Base-by-base conservation (phyloP, 2,329 filamentous ascomycete genomes). In the Colletotrichum scovillei region DNA sequence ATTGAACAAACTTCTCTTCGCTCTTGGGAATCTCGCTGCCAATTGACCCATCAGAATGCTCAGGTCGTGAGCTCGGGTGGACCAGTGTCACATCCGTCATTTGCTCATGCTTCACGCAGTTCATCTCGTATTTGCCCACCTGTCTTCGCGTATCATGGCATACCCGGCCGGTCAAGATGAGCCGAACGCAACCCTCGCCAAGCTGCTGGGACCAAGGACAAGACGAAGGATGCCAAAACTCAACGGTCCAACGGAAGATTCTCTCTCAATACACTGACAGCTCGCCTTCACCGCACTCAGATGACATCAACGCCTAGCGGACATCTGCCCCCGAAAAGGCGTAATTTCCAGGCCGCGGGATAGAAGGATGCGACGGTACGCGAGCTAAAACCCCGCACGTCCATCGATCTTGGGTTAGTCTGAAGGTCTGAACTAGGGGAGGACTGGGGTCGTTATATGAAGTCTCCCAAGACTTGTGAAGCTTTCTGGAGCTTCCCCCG, bases 301-400 rank as follows among this genome's bases (percentile, higher is more conserved):
- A 63, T 73, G 71, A 66, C 67, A 73, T 71, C 71, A 71, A 63
- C 22, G 19, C 30, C 28, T 53, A 57, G 28, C 46, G 56, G 28
- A 6, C 56, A n/a, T 42, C 55, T 16, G 22, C 30, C 67, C 49
- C 30, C 60, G 58, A 66, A 66, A 42, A 1, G 30, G 71, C 35
- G 49, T 57, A 55, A 62, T 59, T 30, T 62, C 67, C 56, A 70
- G 71, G 57, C 32, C 55, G 60, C 62, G 71, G 66, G 49, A 62
- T 28, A 53, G 60, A 57, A 71, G 67, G 67, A 73, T 73, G 62
- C 71, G 67, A 70, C 70, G 70, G 55, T 66, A 49, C 56, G 14
- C 53, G 62, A 62, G 71, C 71, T 66, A 66, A 73, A 73, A 71
- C 71, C 71, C 71, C 67, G 71, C 71, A 71, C 56, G 56, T 62